Evolutionary conservation across 495 filamentous ascomycete genomes (phyloP), one percentile per base, ranked within the genome.

Genomic region (Daldinia loculata): DNA sequence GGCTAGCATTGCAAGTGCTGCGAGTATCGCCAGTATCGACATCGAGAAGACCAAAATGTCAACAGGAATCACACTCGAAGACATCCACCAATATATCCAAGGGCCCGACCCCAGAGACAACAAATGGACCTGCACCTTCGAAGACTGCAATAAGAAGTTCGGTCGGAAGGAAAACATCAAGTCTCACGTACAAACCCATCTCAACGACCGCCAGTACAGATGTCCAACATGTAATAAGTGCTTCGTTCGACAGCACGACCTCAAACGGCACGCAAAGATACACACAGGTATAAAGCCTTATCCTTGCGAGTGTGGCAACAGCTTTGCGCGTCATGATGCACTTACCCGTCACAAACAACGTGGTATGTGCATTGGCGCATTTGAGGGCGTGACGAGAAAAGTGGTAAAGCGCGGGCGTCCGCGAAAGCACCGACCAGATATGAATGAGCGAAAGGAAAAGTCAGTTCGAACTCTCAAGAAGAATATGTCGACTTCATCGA

Each of bases 141-240:
- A 90, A 3, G 88, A 88, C 12, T 99, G 95, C 82, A 83, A 86
- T 41, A 94, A 95, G 71, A 86, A 87, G 14, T 99, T 98, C 75
- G 93, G 92, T 12, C 87, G 95, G 55, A 95, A 97, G 77, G 95
- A 99, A 80, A 99, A 99, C 79, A 96, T 97, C 82, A 96, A 95
- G 75, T 95, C 93, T 8, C 95, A 99, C 78, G 92, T 99, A 48
- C 95, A 99, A 79, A 98, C 95, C 1, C 95, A 99, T 76, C 89
- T 99, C 61, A 94, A 94, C 69, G 96, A 98, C 70, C 87, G 96
- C 30, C 96, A 97, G 76, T 99, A 90, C 80, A 88, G 89, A 74
- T 99, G 95, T 77, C 90, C 92, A 56, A 86, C 90, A 24, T 99
- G 95, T 80, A 84, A 89, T 26, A 98, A 98, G 78, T 93, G 92